phyloP scores from a whole-genome alignment of 2,329 filamentous ascomycete species.

The Emergomyces orientalis region DNA sequence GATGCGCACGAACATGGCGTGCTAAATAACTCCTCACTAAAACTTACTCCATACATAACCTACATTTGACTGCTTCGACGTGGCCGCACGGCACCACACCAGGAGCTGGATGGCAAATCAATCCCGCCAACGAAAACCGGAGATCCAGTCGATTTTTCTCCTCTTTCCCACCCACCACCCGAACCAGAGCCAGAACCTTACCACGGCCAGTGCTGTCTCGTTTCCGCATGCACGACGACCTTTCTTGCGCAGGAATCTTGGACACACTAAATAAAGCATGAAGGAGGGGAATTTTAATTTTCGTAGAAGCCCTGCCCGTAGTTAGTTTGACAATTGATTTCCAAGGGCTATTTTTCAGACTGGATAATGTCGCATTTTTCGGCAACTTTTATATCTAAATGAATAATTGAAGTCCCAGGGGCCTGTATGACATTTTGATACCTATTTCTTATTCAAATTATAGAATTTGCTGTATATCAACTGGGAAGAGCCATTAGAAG shows the following conservation, averaged over 20 bases:
- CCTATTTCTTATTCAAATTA: not conserved
- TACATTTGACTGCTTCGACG: conserved; percentile 3
- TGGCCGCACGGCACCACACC: conserved; percentile 5
- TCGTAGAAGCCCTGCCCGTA: not conserved
- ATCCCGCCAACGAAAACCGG: conserved; percentile 3
- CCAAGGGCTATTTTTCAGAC: not conserved
- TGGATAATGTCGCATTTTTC: not conserved
- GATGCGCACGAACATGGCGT: not conserved
- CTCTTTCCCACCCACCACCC: not conserved
- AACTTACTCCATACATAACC: not conserved
- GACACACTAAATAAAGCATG: not conserved
- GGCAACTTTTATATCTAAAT: not conserved
- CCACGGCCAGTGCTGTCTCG: not conserved
- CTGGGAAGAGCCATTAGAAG: not conserved
- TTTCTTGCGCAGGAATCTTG: not conserved
- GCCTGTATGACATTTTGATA: not conserved
- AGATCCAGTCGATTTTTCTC: not conserved
- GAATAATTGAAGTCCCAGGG: not conserved
- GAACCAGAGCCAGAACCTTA: not conserved
- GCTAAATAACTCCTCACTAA: not conserved
- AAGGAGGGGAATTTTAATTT: not conserved
- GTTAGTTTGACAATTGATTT: not conserved
- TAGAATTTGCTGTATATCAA: not conserved
- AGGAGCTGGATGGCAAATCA: not conserved
- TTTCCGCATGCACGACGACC: not conserved